Evolutionary conservation across 2,329 filamentous ascomycete species (phyloP).

Genomic region (Westerdykella sp.): DNA sequence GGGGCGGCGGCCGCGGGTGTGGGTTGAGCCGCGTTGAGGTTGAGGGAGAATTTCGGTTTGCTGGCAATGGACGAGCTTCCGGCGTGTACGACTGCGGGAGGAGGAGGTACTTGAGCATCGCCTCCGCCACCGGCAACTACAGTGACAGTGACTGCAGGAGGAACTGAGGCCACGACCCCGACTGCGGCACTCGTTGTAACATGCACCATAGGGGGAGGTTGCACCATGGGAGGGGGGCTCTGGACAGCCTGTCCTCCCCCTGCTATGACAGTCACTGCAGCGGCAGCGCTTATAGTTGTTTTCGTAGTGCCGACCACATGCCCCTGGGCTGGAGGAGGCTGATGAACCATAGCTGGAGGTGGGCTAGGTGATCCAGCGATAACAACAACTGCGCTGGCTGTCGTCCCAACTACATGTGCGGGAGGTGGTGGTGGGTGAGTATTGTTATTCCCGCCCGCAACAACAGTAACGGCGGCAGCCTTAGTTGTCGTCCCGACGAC

Average conservation of each 20-base stretch:
- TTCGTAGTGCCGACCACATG: conserved; percentile 1
- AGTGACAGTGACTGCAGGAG: neutral
- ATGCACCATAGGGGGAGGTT: too few species aligned
- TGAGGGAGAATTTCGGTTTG: neutral
- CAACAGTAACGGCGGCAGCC: too few species aligned
- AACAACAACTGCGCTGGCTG: neutral
- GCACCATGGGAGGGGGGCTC: too few species aligned
- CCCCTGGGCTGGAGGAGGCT: neutral
- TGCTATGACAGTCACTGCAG: too few species aligned
- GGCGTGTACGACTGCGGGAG: neutral
- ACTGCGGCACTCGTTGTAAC: too few species aligned
- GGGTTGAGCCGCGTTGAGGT: neutral
- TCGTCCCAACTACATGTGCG: too few species aligned
- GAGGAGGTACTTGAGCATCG: neutral
- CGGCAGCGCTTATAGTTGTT: too few species aligned
- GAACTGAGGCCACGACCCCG: neutral
- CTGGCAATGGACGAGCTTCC: neutral
- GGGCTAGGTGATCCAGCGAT: neutral
- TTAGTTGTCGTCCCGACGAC: too few species aligned
- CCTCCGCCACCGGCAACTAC: neutral
- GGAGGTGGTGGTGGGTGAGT: too few species aligned
- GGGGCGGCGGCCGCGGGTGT: conserved; percentile 3
- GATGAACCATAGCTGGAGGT: neutral
- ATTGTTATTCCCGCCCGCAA: too few species aligned
- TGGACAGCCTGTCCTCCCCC: too few species aligned